Evolutionary conservation across 306 rosid species (phyloP), one percentile per base, ranked within the genome.

Genomic region (Gynostemma pentaphyllum): DNA sequence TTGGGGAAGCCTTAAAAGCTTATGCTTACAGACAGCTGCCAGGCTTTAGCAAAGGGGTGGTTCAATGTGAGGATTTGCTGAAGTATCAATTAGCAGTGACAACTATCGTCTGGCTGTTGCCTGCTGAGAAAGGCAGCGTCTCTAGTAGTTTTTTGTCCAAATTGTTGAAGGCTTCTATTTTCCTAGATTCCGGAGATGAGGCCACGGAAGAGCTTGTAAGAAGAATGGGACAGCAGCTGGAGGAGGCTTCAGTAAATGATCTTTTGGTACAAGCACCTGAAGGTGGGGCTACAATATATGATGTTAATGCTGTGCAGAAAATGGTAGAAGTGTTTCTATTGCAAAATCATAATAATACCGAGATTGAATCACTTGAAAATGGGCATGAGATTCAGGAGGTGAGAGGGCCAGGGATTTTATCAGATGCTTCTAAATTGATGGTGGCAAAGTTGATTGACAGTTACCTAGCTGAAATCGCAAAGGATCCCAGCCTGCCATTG

Each of bases 341-440:
- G 75, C 86, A 81, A 69, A 87, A 83, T 80, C 80, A 68, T 48
- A 79, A 68, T 48, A 79, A 53, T 69, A 16, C 79, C 24, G 95
- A 80, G 79, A 84, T 84, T 26, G 85, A 88, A 75, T 72, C 71
- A 13, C 45, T 71, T n/a, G 95, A 50, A 21, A 77, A 68, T n/a
- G 75, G 82, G 23, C 56, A 63, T 52, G 78, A 80, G 69, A 42
- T 72, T 41, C 86, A 62, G 66, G 91, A 56, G 71, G 52, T 68
- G 49, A 68, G 81, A 67, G 82, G 76, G 65, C 74, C 83, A 2
- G 89, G 95, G 57, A 86, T 94, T 70, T 78, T 94, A 70, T 88
- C 95, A 0, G 97, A 84, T 72, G 99, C 99, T 70, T 79, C 95
- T 44, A 88, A 88, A 85, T 74, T 94, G 64, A 88, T 94, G 97